Base-by-base conservation (phyloP, 768 basidiomycete genomes). In the Lactarius akahatsu region DNA sequence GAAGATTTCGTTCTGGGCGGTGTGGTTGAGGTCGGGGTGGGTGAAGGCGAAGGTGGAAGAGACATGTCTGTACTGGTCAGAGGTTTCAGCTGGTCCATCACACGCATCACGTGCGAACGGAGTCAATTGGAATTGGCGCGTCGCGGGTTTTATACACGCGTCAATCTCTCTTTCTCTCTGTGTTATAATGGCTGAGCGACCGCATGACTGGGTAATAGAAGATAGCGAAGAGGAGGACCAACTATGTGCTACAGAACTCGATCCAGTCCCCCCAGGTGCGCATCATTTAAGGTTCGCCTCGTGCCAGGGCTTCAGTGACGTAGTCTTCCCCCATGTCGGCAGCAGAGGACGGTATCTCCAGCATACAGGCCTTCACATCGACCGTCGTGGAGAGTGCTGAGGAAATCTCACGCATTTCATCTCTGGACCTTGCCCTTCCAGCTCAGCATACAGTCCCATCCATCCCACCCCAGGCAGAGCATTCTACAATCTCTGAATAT, bases 171-270 rank as follows among this genome's bases (percentile, higher is more conserved):
- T 41, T n/a, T 16, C 8, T 8, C 45, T 47, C 57, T 52, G 18
- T 36, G 7, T 54, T n/a, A 55, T 32, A 30, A 67, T 67, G 61
- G 41, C 15, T 16, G 43, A 32, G 8, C 52, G 15, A 3, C 36
- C 58, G n/a, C 64, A 64, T 45, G 28, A 69, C 26, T 70, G 70
- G 70, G 32, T 70, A 28, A 62, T 70, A 10, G 61, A 61, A 16
- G 70, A 69, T n/a, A 70, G 70, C 20, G 70, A 70, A 55, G 70
- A 69, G 45, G 70, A 70, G 54, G 68, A 65, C 38, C 58, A 67
- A 41, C 20, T 67, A 2, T 26, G 34, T 32, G 50, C 36, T 28
- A 4, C 52, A 36, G 41, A 63, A 38, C 57, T 26, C 13, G 36
- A 59, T 34, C 52, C 58, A 5, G 10, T 59, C 57, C 50, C 30